These are phyloP conservation scores for Penicillium corylophilum DNA, from an alignment of 2,329 filamentous ascomycete genomes.

Conservation along the genomic window DNA sequence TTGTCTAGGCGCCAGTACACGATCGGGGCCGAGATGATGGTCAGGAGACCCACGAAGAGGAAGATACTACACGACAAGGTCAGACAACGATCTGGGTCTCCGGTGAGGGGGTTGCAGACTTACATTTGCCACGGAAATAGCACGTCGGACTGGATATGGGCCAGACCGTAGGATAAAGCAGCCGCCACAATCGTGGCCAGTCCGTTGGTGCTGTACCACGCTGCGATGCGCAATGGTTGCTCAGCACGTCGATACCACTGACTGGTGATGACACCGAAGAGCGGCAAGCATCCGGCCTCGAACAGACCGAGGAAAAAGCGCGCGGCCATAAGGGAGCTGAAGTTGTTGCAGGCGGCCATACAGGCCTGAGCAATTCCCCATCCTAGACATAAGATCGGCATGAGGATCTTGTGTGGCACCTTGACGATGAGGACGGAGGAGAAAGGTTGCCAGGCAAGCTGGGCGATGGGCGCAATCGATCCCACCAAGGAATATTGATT, in stretches of 20 bases:
- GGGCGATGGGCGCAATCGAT: slow-evolving; percentile 59
- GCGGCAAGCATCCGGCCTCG: slow-evolving; percentile 51
- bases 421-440: slow-evolving; percentile 61
- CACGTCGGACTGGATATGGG: slow-evolving; percentile 49
- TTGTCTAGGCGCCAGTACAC: slow-evolving; percentile 60
- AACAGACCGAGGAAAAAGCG: slow-evolving; percentile 56
- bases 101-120: slow-evolving; percentile 7
- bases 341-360: slow-evolving; percentile 51
- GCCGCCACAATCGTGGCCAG: slow-evolving; percentile 58
- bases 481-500: slow-evolving; percentile 59
- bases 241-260: slow-evolving; percentile 54
- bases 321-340: slow-evolving; percentile 47
- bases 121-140: slow-evolving; percentile 54
- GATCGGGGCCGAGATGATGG: slow-evolving; percentile 57
- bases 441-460: slow-evolving; percentile 62
- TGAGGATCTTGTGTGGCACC: slow-evolving; percentile 59
- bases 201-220: slow-evolving; percentile 67
- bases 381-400: slow-evolving; percentile 51
- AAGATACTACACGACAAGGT: slow-evolving; percentile 48
- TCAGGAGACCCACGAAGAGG: slow-evolving; percentile 61
- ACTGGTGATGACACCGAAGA: slow-evolving; percentile 47
- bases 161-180: slow-evolving; percentile 57
- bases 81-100: neutral
- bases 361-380: slow-evolving; percentile 51
- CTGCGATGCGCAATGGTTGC: slow-evolving; percentile 62